Base-by-base conservation (phyloP, 441 rosid species). In the Rhodomyrtus psidioides region DNA sequence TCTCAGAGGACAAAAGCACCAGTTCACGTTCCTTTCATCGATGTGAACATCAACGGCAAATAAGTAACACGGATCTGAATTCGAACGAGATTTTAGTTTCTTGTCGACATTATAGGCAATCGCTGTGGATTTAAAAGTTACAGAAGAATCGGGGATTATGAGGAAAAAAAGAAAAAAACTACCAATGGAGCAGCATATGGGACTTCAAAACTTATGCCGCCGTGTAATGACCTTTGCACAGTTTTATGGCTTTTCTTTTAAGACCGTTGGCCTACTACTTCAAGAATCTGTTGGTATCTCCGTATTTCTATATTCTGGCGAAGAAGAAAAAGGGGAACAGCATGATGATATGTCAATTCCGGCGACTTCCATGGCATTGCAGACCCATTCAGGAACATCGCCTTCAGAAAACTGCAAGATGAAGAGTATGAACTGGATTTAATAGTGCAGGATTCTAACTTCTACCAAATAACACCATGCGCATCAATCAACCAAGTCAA, bases 311-410 rank as follows among this genome's bases (percentile, higher is more conserved):
- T 79, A 49, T 30, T 81, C 85, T n/a, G 83, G 81, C 28, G 88
- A 84, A 23, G 90, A 86, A 30, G 88, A 74, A 83, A 87, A 85
- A 46, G 88, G 86, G 83, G 85, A 82, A 54, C 94, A 93, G 85
- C 95, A 94, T 10, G 93, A 87, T 23, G 96, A 91, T 54, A 95
- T 94, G 62, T 93, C 94, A 51, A 94, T 89, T 87, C 93, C 97
- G 49, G 98, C 97, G 59, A 93, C 95, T 82, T 94, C 97, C 98
- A 93, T 94, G 89, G 98, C 98, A 86, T 94, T 95, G 92, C 94
- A 91, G 82, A 94, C 98, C 97, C 98, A 94, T 62, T 92, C 88
- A 12, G 97, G 98, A 83, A 95, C 91, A 82, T 93, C 93, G 4
- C 98, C 95, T 87, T 89, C 88, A 0, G 96, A 97, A 90, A 94